These are phyloP conservation scores for Amauroascus verrucosus DNA, from an alignment of 2,329 filamentous ascomycete genomes.

Conservation along the genomic window DNA sequence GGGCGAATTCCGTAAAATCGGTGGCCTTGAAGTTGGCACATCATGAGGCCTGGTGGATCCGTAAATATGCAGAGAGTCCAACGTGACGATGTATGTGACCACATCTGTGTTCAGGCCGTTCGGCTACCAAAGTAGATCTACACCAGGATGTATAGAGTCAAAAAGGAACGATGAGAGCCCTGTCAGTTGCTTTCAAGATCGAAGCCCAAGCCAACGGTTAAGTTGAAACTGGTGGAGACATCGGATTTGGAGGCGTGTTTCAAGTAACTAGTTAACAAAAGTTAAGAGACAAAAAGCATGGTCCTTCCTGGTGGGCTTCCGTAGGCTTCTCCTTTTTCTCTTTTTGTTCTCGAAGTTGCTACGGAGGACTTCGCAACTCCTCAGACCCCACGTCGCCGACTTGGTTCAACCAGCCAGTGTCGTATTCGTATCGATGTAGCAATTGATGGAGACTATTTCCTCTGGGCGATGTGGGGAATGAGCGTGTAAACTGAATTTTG, in stretches of 20 bases:
- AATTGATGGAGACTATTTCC: not conserved
- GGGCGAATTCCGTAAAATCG: not conserved
- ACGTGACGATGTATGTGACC: slow-evolving; percentile 1
- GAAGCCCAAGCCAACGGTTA: not conserved
- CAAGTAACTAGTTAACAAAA: too few relatives aligned
- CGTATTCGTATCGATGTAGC: slow-evolving; percentile 8
- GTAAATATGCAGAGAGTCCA: not conserved
- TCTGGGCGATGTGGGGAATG: not conserved
- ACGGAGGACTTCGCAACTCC: not conserved
- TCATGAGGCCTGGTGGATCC: not conserved
- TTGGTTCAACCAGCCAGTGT: not conserved
- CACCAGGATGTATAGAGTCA: not conserved
- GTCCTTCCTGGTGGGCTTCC: not conserved
- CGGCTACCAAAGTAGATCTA: not conserved
- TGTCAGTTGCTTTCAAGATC: not conserved
- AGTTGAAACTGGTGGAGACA: not conserved
- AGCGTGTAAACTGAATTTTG: not conserved
- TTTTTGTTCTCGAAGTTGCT: not conserved
- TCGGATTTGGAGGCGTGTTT: not conserved
- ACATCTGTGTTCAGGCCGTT: not conserved
- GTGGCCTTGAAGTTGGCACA: not conserved
- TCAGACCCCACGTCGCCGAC: not conserved
- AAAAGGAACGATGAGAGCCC: not conserved
- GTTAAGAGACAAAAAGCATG: not conserved
- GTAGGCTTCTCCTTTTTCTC: not conserved